Percentiles rank a stretch among this genome's conserved stretches.
Conservation (phyloP, 371 early-diverging fungal species). For the Dipsacomyces acuminosporus region DNA sequence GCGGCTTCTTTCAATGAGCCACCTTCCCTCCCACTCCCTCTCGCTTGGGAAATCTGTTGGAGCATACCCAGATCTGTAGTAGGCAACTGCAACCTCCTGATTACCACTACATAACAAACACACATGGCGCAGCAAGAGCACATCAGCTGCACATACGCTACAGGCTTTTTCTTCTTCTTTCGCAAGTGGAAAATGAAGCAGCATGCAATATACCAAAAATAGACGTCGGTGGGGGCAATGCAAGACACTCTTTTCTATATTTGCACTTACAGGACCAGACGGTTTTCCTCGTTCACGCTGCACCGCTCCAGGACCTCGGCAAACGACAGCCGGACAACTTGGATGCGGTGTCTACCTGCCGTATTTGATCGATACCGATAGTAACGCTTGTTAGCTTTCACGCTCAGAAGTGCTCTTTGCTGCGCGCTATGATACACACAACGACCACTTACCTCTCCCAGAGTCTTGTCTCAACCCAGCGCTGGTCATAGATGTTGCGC, state of each 20-base stretch:
- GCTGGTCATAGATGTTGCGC: constrained; percentile 91
- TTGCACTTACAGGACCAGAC: constrained; percentile 18
- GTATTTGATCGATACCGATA: too few species aligned
- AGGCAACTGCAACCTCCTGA: constrained; percentile 80
- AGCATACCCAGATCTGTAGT: constrained; percentile 90
- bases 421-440: too few species aligned
- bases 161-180: too few species aligned
- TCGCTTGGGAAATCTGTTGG: constrained; percentile 81
- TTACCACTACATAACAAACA: constrained; percentile 50
- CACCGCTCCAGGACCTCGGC: constrained; percentile 50
- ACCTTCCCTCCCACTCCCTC: constrained; percentile 84
- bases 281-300: constrained; percentile 20
- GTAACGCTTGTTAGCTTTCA: too few species aligned
- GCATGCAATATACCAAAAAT: too few species aligned
- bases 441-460: constrained; percentile 65
- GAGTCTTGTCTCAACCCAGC: constrained; percentile 82
- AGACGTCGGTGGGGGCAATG: too few species aligned
- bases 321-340: constrained; percentile 45
- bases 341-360: constrained; percentile 33
- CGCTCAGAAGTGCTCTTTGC: too few species aligned
- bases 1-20: constrained; percentile 73
- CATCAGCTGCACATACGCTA: too few species aligned
- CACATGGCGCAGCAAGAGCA: too few species aligned
- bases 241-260: too few species aligned
- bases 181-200: too few species aligned